Base-by-base conservation (phyloP, 805 yeast genomes). In the Zygoascus biomembranicola region DNA sequence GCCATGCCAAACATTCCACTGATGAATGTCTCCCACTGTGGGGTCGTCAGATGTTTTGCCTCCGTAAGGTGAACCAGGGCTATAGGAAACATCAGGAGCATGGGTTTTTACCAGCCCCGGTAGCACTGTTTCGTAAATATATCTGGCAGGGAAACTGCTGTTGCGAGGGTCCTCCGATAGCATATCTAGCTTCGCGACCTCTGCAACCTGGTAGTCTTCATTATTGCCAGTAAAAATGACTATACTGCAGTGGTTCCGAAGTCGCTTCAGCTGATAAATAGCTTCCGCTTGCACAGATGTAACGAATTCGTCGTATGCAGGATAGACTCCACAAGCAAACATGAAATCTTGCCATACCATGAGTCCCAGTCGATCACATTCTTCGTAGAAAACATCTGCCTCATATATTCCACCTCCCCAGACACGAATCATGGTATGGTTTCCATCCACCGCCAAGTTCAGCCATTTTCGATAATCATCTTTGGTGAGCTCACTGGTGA, bases 1-100 rank as follows among this genome's bases (percentile, higher is more conserved):
- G 1, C 81, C 82, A 57, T 78, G 82, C 81, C 81, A 78, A 8
- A 78, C 78, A 56, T 77, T 76, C 82, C 82, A 78, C 55, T 77
- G 80, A 57, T 78, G 82, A 4, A 75, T 65, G 58, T 78, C 82
- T 1, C 82, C 82, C n/a, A 69, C 63, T 1, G 74, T 70, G 4
- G 68, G 63, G 55, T 73, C 77, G 8, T 63, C 54, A 10, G 75
- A 61, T 5, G 55, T 54, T 8, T 59, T 57, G 5, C 79, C 77
- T 20, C 79, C 75, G 69, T 71, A 76, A 0, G 82, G 82, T 1
- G 77, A 73, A 1, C 82, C 80, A 14, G 70, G 72, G 50, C 73
- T 77, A 57, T 76, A 76, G 1, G 70, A 69, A 6, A 69, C 66
- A 8, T 54, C 59, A 5, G 67, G 63, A 23, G 54, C 49, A 39